A percentile compares a stretch with the other conserved stretches of the same genome.
Conservation (phyloP, 805 yeast species). For the Kregervanrija delftensis region DNA sequence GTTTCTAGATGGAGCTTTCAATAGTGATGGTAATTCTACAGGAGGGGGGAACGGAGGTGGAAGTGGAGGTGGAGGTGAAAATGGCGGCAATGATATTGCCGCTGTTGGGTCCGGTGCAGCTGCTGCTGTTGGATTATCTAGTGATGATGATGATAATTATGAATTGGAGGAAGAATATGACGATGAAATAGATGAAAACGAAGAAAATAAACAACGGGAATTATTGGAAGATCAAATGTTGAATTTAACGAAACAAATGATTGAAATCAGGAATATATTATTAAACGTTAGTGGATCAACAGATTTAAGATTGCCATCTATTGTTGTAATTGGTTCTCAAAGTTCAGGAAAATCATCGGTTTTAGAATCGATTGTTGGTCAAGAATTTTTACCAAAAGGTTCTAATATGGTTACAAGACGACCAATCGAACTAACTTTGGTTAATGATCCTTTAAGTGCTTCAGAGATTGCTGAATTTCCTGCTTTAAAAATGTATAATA, state of each 20-base stretch:
- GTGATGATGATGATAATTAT: slow-evolving; percentile 32
- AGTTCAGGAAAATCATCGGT: slow-evolving; percentile 97
- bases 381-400: slow-evolving; percentile 94
- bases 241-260: slow-evolving; percentile 90
- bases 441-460: slow-evolving; percentile 73
- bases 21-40: slow-evolving; percentile 19
- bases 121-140: slow-evolving; percentile 35
- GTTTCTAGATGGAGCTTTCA: slow-evolving; percentile 20
- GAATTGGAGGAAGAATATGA: slow-evolving; percentile 46
- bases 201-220: slow-evolving; percentile 40
- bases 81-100: slow-evolving; percentile 21
- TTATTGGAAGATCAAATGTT: slow-evolving; percentile 75
- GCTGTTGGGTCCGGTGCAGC: slow-evolving; percentile 51
- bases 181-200: slow-evolving; percentile 36
- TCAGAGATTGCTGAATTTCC: slow-evolving; percentile 93
- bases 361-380: slow-evolving; percentile 94
- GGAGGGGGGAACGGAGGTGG: slow-evolving; percentile 28
- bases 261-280: slow-evolving; percentile 80
- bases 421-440: slow-evolving; percentile 90
- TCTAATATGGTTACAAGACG: slow-evolving; percentile 97
- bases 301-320: slow-evolving; percentile 80
- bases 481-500: slow-evolving; percentile 68
- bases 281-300: slow-evolving; percentile 68
- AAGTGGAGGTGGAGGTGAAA: slow-evolving; percentile 1
- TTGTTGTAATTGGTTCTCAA: slow-evolving; percentile 96